Conservation (phyloP, 371 early-diverging fungal species). For the Apophysomyces sp. region DNA sequence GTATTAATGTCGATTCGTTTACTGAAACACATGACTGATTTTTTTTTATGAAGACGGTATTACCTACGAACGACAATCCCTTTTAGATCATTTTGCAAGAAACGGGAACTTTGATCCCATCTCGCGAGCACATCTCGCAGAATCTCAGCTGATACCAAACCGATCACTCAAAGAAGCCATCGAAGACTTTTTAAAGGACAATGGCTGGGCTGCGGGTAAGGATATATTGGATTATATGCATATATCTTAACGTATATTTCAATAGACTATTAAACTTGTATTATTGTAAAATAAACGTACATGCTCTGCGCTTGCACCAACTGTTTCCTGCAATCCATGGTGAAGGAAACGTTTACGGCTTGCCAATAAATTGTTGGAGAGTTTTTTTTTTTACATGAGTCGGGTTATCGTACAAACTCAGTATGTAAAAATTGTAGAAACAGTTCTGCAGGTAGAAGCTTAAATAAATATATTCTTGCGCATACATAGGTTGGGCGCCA, state of each 20-base stretch:
- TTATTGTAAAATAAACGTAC: too few relatives aligned
- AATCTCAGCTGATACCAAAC: conserved; percentile 68
- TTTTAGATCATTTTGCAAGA: conserved; percentile 67
- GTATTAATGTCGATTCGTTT: too few relatives aligned
- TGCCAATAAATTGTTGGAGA: too few relatives aligned
- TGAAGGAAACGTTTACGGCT: too few relatives aligned
- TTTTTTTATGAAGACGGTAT: conserved; percentile 40
- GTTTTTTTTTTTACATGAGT: too few relatives aligned
- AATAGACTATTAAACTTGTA: background rate
- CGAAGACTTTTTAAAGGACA: conserved; percentile 59
- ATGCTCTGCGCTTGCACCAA: too few relatives aligned
- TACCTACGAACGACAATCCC: conserved; percentile 70
- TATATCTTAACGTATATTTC: background rate
- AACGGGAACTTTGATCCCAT: conserved; percentile 81
- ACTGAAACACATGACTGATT: background rate
- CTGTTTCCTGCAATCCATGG: too few relatives aligned
- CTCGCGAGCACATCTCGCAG: conserved; percentile 63
- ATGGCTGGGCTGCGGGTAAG: conserved; percentile 63
- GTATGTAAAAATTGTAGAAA: too few relatives aligned
- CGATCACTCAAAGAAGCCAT: conserved; percentile 70
- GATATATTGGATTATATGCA: background rate
- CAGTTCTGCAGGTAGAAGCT: too few relatives aligned
- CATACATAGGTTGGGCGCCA: too few relatives aligned
- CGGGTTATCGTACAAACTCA: too few relatives aligned
- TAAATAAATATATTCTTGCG: too few relatives aligned